Conservation (phyloP, 78 protist species). For the Chrysochromulina tobinii region DNA sequence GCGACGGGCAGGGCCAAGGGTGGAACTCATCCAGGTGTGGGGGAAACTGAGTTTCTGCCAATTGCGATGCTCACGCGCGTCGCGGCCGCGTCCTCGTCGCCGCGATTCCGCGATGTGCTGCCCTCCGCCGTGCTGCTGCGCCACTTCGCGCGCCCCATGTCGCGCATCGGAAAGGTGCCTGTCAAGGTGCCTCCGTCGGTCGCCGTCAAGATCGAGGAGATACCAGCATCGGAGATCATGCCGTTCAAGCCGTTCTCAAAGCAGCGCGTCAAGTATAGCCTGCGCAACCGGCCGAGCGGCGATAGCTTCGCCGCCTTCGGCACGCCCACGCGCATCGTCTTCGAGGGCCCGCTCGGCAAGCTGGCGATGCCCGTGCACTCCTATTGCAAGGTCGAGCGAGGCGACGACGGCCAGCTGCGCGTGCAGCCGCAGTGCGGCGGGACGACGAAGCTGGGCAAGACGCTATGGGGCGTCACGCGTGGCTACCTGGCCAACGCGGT, state of each 20-base stretch:
- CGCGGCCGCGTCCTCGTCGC: too few relatives aligned
- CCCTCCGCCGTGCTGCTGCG: too few relatives aligned
- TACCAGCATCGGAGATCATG: not conserved
- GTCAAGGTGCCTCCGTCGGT: not conserved
- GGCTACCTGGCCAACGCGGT: not conserved
- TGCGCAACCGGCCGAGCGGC: not conserved
- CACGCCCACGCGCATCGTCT: not conserved
- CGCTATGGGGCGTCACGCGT: conserved; percentile 2
- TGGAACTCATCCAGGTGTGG: too few relatives aligned
- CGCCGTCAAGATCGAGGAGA: not conserved
- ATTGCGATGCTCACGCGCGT: too few relatives aligned
- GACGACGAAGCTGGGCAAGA: not conserved
- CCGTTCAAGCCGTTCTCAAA: not conserved
- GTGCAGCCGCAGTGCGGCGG: not conserved
- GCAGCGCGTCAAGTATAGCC: not conserved
- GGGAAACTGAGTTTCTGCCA: too few relatives aligned
- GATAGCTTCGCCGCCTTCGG: not conserved
- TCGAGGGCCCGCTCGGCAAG: not conserved
- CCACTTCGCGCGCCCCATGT: not conserved
- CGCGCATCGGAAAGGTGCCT: not conserved
- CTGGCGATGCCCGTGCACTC: not conserved
- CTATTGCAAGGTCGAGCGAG: not conserved
- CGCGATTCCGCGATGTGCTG: too few relatives aligned
- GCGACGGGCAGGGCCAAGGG: too few relatives aligned
- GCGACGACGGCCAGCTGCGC: not conserved